These are phyloP conservation scores for Malassezia vespertilionis DNA, from an alignment of 1,284 basidiomycete species.

Conservation along the genomic window DNA sequence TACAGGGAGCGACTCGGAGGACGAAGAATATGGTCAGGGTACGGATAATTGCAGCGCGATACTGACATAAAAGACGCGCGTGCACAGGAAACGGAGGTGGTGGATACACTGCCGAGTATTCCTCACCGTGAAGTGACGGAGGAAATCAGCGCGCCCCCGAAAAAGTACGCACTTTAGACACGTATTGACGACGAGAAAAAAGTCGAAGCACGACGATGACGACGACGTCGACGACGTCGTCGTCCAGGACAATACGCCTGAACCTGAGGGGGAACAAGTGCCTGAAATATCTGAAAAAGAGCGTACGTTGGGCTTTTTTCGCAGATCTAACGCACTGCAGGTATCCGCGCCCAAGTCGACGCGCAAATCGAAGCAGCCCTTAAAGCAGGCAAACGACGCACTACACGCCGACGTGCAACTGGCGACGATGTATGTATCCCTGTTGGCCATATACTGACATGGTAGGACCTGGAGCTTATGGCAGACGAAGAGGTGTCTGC, in stretches of 20 bases:
- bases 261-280: neutral
- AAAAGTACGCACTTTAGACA: slow-evolving; percentile 2
- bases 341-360: slow-evolving; percentile 51
- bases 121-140: slow-evolving; percentile 11
- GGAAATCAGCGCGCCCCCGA: slow-evolving; percentile 6
- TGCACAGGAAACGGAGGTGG: neutral
- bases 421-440: slow-evolving; percentile 51
- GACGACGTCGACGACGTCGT: slow-evolving; percentile 2
- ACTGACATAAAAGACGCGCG: neutral
- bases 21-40: too few relatives aligned
- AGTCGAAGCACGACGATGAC: neutral
- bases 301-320: neutral
- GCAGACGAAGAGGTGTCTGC: slow-evolving; percentile 83
- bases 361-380: slow-evolving; percentile 71
- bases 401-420: slow-evolving; percentile 60
- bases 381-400: slow-evolving; percentile 63
- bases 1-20: slow-evolving; percentile 12
- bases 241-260: neutral
- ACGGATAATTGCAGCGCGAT: neutral
- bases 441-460: neutral
- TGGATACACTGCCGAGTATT: slow-evolving; percentile 5
- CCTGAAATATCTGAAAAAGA: neutral
- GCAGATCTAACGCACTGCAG: neutral
- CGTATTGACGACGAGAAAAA: neutral
- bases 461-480: slow-evolving; percentile 61